Evolutionary conservation across 192 early-diverging fungal species (phyloP).

Genomic region (Coemansia sp.): DNA sequence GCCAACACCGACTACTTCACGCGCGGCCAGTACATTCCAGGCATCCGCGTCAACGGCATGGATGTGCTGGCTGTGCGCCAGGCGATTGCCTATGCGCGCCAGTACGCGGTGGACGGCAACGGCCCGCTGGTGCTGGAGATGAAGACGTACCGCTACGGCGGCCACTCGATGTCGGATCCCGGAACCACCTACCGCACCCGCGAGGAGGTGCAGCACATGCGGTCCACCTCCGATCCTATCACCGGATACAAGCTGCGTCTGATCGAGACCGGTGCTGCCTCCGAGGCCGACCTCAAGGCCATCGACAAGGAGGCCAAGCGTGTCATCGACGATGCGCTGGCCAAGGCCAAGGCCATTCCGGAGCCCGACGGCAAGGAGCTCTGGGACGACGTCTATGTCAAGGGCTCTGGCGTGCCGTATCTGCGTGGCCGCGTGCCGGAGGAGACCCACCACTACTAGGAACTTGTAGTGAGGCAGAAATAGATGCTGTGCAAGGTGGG

Average conservation of each 20-base stretch:
- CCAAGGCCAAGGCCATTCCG: slow-evolving; percentile 75
- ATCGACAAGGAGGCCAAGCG: slow-evolving; percentile 91
- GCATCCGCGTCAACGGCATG: slow-evolving; percentile 91
- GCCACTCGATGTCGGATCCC: slow-evolving; percentile 99
- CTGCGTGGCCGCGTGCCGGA: slow-evolving; percentile 84
- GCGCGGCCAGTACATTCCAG: slow-evolving; percentile 95
- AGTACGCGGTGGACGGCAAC: slow-evolving; percentile 78
- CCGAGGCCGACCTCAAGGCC: slow-evolving; percentile 89
- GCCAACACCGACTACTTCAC: slow-evolving; percentile 94
- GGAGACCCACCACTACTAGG: slow-evolving; percentile 66
- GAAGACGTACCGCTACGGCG: slow-evolving; percentile 98
- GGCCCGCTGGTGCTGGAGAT: slow-evolving; percentile 94
- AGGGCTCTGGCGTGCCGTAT: slow-evolving; percentile 68
- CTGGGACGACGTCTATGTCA: slow-evolving; percentile 81
- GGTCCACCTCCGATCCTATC: slow-evolving; percentile 90
- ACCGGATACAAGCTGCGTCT: slow-evolving; percentile 86
- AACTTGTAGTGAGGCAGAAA: neutral
- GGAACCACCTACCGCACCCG: slow-evolving; percentile 99
- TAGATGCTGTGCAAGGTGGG: no score
- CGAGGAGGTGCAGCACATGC: slow-evolving; percentile 99
- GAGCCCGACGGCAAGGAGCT: slow-evolving; percentile 72
- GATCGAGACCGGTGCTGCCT: slow-evolving; percentile 64
- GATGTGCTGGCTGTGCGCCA: slow-evolving; percentile 90
- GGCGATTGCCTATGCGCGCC: slow-evolving; percentile 80
- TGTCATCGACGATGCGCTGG: slow-evolving; percentile 82